A percentile compares a stretch with the other conserved stretches of the same genome.
Conservation (phyloP, 2,329 filamentous ascomycete species). For the Talaromyces sp. region DNA sequence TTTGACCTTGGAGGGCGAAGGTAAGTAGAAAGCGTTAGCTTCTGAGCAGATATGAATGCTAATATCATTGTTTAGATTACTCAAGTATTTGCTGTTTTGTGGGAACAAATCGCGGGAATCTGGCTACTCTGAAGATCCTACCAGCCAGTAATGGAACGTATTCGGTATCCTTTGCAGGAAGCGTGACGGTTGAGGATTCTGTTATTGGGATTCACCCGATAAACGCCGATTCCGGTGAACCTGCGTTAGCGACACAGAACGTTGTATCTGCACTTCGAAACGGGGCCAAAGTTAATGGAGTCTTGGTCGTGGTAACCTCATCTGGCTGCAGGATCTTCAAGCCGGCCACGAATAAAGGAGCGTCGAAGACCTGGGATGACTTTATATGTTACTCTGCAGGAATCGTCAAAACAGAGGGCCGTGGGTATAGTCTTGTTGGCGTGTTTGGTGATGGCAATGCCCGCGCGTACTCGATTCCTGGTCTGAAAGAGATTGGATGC, state of each 20-base stretch:
- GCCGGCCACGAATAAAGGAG: slow-evolving; percentile 80
- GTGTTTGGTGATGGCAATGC: slow-evolving; percentile 78
- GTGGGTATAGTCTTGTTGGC: slow-evolving; percentile 73
- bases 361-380: slow-evolving; percentile 82
- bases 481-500: slow-evolving; percentile 74
- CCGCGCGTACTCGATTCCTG: slow-evolving; percentile 80
- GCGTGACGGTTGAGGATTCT: slow-evolving; percentile 59
- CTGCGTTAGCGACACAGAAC: slow-evolving; percentile 68
- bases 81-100: slow-evolving; percentile 92
- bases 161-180: slow-evolving; percentile 64
- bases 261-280: slow-evolving; percentile 71
- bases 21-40: slow-evolving; percentile 25
- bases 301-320: slow-evolving; percentile 69
- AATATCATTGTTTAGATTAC: slow-evolving; percentile 52
- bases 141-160: slow-evolving; percentile 67
- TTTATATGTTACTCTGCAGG: slow-evolving; percentile 74
- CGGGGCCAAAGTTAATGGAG: slow-evolving; percentile 71
- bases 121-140: slow-evolving; percentile 85
- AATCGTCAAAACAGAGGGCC: slow-evolving; percentile 67
- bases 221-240: slow-evolving; percentile 67
- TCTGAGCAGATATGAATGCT: neutral
- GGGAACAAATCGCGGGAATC: slow-evolving; percentile 76
- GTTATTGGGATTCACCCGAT: slow-evolving; percentile 77
- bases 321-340: slow-evolving; percentile 81
- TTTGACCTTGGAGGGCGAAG: slow-evolving; percentile 87